Base-by-base conservation (phyloP, 2,329 filamentous ascomycete genomes). In the Cladosporium phlei region DNA sequence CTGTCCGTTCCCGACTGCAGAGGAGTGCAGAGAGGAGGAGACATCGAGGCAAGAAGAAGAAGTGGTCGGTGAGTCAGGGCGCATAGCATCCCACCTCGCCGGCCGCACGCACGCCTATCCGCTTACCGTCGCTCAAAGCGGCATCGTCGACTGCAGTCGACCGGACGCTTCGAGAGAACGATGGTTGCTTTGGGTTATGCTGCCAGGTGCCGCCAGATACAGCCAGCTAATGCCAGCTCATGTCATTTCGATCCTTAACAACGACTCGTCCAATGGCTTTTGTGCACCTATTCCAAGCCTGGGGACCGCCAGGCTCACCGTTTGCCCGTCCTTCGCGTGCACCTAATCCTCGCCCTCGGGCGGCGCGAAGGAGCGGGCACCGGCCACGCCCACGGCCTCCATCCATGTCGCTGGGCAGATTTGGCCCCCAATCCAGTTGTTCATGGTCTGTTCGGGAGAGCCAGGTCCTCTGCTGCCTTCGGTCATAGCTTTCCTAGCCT, bases 361-460 rank as follows among this genome's bases (percentile, higher is more conserved):
- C 42, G 42, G 32, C 32, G 42, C 42, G 42, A 45, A 45, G 42
- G 42, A 45, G 42, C 30, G 42, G 40, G 40, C 40, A 35, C 40
- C 40, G 40, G 30, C 30, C 40, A 44, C 17, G 21, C 32, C 40
- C 40, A n/a, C n/a, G n/a, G n/a, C n/a, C 24, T 21, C 30, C 40
- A 44, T 33, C 30, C 40, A 34, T 44, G 40, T 35, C 30, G 30
- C 40, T 27, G 21, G 22, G 22, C 32, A 33, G 5, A 2, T 45
- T 45, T 45, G 42, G 42, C 42, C 42, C 42, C 42, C 42, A 45
- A 45, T 37, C 17, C 14, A 22, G 16, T 25, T 21, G 16, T 12
- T 35, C 42, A 45, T 45, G 42, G 42, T 19, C 24, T 28, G 32
- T 28, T 45, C 42, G 42, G 32, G 30, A 28, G 35, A 30, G 38